Conservation (phyloP, 2,329 filamentous ascomycete genomes). For the Neurospora sp. region DNA sequence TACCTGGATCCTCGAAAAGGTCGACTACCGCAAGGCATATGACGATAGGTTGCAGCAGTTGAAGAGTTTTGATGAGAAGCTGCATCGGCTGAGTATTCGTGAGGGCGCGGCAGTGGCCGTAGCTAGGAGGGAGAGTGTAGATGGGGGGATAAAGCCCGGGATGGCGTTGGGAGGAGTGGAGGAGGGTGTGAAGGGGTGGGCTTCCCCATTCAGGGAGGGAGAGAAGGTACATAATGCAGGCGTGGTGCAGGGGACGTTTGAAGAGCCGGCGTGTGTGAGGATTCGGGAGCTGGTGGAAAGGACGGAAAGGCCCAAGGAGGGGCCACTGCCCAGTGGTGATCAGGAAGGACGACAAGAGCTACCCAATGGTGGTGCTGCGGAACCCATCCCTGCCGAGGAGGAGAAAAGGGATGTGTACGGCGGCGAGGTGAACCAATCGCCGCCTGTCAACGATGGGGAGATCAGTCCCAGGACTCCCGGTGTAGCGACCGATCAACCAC, state of each 20-base stretch:
- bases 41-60: conserved; percentile 4
- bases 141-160: background rate
- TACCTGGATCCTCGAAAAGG: conserved; percentile 6
- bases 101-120: background rate
- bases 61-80: background rate
- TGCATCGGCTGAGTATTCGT: background rate
- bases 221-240: background rate
- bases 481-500: background rate
- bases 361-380: background rate
- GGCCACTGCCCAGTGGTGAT: background rate
- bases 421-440: background rate
- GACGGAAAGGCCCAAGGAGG: background rate
- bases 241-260: background rate
- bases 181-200: background rate
- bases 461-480: background rate
- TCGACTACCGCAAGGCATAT: conserved; percentile 9
- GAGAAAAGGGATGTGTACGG: background rate
- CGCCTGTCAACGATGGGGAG: background rate
- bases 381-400: background rate
- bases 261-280: background rate
- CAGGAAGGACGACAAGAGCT: background rate
- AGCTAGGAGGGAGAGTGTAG: background rate
- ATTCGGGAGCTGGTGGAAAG: background rate
- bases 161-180: background rate
- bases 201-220: background rate